phyloP scores from a whole-genome alignment of 179 eudicot species.

The Corrigiola litoralis region DNA sequence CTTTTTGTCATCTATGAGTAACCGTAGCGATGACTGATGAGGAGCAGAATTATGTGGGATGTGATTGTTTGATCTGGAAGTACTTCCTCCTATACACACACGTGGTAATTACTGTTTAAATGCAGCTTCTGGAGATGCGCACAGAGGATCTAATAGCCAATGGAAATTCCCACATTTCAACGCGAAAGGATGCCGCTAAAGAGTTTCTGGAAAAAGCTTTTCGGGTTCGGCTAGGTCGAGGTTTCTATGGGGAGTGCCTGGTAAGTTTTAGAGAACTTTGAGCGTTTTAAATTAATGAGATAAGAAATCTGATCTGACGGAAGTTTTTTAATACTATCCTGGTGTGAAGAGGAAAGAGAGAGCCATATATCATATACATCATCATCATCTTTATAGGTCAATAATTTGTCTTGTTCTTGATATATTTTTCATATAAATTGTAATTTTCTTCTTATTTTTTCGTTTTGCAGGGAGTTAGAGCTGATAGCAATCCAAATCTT shows the following conservation, averaged over 20 bases:
- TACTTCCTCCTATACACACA: background rate
- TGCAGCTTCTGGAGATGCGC: conserved; percentile 55
- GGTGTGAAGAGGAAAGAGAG: too few relatives aligned
- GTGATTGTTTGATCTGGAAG: background rate
- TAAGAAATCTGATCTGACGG: background rate
- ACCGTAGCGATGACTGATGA: background rate
- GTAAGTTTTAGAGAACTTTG: conserved; percentile 32
- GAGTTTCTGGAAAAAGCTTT: conserved; percentile 53
- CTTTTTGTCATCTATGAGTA: too few relatives aligned
- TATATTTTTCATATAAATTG: background rate
- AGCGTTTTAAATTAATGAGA: conserved; percentile 5
- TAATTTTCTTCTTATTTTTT: background rate
- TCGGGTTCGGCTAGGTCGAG: conserved; percentile 71
- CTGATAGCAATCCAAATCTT: conserved; percentile 61
- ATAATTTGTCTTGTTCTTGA: background rate
- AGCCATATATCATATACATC: background rate
- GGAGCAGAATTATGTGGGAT: background rate
- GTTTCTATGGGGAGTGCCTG: conserved; percentile 90
- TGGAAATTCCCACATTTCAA: conserved; percentile 47
- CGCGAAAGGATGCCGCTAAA: conserved; percentile 46
- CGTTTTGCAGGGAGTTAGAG: conserved; percentile 62
- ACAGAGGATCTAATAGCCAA: conserved; percentile 43
- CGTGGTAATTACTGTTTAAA: conserved; percentile 4
- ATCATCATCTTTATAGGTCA: background rate
- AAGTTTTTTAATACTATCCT: background rate